Conservation (phyloP, 2,329 filamentous ascomycete species). For the Neonectria neomacrospora region DNA sequence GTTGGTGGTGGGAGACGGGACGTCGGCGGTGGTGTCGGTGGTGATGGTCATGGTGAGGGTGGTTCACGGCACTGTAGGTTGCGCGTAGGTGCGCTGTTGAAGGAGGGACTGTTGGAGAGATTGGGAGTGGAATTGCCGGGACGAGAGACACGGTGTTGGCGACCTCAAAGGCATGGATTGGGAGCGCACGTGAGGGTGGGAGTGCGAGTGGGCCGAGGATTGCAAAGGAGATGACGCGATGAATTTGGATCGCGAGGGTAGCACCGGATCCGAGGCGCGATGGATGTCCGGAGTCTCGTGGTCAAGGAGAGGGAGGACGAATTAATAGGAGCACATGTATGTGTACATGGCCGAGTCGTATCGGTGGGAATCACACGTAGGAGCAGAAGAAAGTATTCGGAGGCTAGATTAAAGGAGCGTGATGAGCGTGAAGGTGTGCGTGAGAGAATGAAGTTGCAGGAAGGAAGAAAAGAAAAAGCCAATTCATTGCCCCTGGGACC, state of each 20-base stretch:
- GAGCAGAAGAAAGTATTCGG: not conserved
- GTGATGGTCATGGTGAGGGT: conserved; percentile 37
- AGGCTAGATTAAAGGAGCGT: conserved; percentile 2
- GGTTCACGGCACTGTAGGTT: not conserved
- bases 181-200: not conserved
- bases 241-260: not conserved
- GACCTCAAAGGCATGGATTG: not conserved
- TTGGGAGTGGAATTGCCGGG: not conserved
- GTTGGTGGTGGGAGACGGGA: conserved; percentile 36
- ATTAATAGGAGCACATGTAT: not conserved
- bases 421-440: not conserved
- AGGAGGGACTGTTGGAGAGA: not conserved
- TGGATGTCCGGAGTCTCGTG: not conserved
- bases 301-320: not conserved
- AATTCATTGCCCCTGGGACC: not conserved
- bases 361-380: not conserved
- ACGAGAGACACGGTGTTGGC: not conserved
- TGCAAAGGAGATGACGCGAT: conserved; percentile 4
- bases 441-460: not conserved
- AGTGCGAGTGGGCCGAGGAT: conserved; percentile 2
- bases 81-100: not conserved
- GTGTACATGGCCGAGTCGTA: not conserved
- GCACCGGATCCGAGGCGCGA: not conserved
- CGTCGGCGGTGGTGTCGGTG: conserved; percentile 31
- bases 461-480: not conserved